Evolutionary conservation across 2,329 filamentous ascomycete genomes (phyloP).

Genomic region (Sarocladium strictum): DNA sequence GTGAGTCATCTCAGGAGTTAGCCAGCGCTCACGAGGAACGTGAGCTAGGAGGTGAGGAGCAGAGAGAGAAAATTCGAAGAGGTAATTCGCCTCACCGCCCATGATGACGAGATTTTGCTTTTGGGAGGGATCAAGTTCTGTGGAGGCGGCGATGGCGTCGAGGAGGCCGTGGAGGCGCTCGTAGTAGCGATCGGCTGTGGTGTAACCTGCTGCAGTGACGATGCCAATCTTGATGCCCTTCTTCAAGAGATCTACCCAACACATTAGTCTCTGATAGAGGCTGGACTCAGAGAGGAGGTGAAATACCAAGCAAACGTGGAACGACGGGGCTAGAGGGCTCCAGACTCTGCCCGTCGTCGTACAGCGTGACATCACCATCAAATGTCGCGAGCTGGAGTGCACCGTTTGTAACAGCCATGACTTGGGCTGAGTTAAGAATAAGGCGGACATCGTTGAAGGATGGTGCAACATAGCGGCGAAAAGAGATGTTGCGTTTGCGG

Average conservation of each 20-base stretch:
- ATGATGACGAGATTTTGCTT: slow-evolving; percentile 83
- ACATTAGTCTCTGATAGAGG: slow-evolving; percentile 2
- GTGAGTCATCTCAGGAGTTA: slow-evolving; percentile 68
- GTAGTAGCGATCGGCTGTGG: slow-evolving; percentile 80
- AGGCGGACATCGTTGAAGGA: slow-evolving; percentile 96
- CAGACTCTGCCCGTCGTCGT: slow-evolving; percentile 81
- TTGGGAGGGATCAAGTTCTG: slow-evolving; percentile 55
- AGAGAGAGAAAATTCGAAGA: slow-evolving; percentile 69
- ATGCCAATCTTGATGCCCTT: slow-evolving; percentile 84
- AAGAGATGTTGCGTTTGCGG: slow-evolving; percentile 76
- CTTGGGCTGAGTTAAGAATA: slow-evolving; percentile 89
- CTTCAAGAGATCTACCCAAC: slow-evolving; percentile 56
- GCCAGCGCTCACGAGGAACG: slow-evolving; percentile 62
- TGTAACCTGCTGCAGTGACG: slow-evolving; percentile 94
- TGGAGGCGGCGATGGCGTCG: slow-evolving; percentile 62
- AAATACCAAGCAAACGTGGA: slow-evolving; percentile 44
- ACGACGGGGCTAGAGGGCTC: slow-evolving; percentile 74
- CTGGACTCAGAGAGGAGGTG: neutral
- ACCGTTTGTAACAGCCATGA: slow-evolving; percentile 80
- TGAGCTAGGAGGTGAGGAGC: slow-evolving; percentile 63
- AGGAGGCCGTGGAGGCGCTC: slow-evolving; percentile 80
- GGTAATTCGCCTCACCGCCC: slow-evolving; percentile 93
- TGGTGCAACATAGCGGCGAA: slow-evolving; percentile 85
- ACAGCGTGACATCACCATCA: slow-evolving; percentile 95
- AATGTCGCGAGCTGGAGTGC: slow-evolving; percentile 85